These are phyloP conservation scores for Isoetes taiwanensis DNA, from an alignment of 75 land plant species.

Conservation along the genomic window DNA sequence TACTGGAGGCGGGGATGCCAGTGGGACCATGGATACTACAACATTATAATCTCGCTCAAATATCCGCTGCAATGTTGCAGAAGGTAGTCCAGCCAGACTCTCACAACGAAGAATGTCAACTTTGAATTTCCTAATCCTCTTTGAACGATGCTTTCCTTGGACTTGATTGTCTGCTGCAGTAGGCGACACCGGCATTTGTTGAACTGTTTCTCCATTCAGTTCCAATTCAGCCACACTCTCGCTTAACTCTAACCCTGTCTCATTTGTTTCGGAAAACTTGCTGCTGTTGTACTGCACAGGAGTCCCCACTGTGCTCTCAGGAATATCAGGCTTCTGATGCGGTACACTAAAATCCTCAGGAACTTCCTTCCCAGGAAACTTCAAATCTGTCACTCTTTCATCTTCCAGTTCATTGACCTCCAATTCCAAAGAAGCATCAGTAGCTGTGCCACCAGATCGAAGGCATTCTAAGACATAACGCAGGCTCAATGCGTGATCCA, in stretches of 20 bases:
- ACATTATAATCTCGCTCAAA: slow-evolving; percentile 86
- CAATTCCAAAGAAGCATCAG: slow-evolving; percentile 12
- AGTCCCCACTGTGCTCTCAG: not conserved
- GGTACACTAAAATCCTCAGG: not conserved
- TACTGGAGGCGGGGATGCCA: slow-evolving; percentile 55
- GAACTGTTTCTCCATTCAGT: too few relatives aligned
- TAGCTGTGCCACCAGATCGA: slow-evolving; percentile 51
- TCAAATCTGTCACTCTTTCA: not conserved
- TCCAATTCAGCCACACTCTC: too few relatives aligned
- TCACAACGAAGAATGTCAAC: slow-evolving; percentile 95
- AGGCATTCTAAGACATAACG: slow-evolving; percentile 82
- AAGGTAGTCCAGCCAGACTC: slow-evolving; percentile 74
- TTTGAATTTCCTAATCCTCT: slow-evolving; percentile 37
- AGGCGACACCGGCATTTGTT: too few relatives aligned
- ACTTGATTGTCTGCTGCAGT: slow-evolving; percentile 13
- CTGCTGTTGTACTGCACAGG: too few relatives aligned
- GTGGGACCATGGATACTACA: slow-evolving; percentile 87
- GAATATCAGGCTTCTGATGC: not conserved
- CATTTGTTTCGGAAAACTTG: too few relatives aligned
- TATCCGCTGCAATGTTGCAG: slow-evolving; percentile 79
- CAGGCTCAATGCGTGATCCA: slow-evolving; percentile 88
- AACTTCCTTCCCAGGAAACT: not conserved
- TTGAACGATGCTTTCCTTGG: slow-evolving; percentile 16
- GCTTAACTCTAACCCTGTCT: too few relatives aligned
- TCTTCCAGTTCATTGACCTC: slow-evolving; percentile 9